A percentile compares a stretch with the other conserved stretches of the same genome.
These are phyloP conservation scores for Calocera viscosa DNA, from an alignment of 768 basidiomycete genomes.

Conservation along the genomic window DNA sequence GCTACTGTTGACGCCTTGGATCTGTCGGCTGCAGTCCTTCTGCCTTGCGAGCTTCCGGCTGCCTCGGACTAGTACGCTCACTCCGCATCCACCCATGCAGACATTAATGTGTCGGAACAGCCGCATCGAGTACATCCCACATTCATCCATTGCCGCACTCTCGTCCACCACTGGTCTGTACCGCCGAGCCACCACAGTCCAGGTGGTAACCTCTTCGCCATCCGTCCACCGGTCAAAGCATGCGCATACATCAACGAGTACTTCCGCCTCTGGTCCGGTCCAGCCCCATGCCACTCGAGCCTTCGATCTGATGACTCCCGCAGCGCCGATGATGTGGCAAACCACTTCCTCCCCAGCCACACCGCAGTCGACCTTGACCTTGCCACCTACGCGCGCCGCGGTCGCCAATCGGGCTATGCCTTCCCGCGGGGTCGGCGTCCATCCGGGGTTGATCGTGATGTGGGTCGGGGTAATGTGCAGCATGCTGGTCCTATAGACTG, in stretches of 20 bases:
- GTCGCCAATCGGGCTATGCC: neutral
- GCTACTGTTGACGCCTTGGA: neutral
- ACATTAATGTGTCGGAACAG: neutral
- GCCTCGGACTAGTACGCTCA: neutral
- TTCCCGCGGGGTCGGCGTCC: neutral
- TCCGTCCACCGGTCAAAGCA: neutral
- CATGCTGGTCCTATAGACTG: neutral
- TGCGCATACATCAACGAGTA: neutral
- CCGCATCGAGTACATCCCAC: neutral
- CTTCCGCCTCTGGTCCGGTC: neutral
- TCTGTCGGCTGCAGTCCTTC: neutral
- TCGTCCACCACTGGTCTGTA: neutral
- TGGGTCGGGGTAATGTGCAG: constrained; percentile 6
- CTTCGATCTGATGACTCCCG: neutral
- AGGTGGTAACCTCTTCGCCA: neutral
- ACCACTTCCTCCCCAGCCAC: neutral
- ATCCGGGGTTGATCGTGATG: neutral
- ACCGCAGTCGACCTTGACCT: neutral
- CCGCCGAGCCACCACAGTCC: neutral
- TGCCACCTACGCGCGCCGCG: neutral
- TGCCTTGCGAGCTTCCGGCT: neutral
- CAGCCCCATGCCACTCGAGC: neutral
- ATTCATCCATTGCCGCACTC: neutral
- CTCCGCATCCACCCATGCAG: neutral
- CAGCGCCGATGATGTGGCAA: neutral